These are phyloP conservation scores for Trichophyton rubrum DNA, from an alignment of 2,329 filamentous ascomycete species.

Conservation along the genomic window DNA sequence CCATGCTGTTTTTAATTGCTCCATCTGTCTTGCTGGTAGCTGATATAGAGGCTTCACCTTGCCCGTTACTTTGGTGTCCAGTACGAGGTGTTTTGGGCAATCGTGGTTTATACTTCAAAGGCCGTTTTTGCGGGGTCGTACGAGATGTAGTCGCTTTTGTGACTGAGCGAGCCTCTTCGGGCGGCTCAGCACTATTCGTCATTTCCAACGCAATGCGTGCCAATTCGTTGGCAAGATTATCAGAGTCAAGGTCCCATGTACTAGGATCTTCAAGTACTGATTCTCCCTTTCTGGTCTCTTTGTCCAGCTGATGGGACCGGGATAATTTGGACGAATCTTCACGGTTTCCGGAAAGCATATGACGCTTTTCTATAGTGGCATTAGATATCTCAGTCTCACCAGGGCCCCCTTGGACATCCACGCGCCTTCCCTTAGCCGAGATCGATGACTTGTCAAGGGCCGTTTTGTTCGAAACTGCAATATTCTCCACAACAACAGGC, in stretches of 20 bases:
- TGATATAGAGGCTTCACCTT: background rate
- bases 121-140: slow-evolving; percentile 14
- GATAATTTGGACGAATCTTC: no score
- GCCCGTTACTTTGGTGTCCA: background rate
- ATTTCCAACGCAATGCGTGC: slow-evolving; percentile 33
- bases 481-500: slow-evolving; percentile 31
- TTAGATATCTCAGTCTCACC: no score
- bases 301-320: no score
- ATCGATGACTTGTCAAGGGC: background rate
- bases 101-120: slow-evolving; percentile 28
- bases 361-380: no score
- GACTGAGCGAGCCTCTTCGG: background rate
- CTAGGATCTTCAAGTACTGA: slow-evolving; percentile 26
- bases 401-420: no score
- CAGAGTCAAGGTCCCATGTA: slow-evolving; percentile 33
- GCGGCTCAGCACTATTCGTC: slow-evolving; percentile 18
- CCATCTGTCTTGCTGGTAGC: background rate
- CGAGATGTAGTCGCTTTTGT: slow-evolving; percentile 7
- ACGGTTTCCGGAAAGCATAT: no score
- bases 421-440: background rate
- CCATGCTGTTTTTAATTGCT: background rate
- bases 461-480: slow-evolving; percentile 17
- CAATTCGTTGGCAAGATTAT: slow-evolving; percentile 31
- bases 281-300: slow-evolving; percentile 19
- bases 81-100: slow-evolving; percentile 16